These are phyloP conservation scores for Monilinia laxa DNA, from an alignment of 2,329 filamentous ascomycete genomes.

Conservation along the genomic window DNA sequence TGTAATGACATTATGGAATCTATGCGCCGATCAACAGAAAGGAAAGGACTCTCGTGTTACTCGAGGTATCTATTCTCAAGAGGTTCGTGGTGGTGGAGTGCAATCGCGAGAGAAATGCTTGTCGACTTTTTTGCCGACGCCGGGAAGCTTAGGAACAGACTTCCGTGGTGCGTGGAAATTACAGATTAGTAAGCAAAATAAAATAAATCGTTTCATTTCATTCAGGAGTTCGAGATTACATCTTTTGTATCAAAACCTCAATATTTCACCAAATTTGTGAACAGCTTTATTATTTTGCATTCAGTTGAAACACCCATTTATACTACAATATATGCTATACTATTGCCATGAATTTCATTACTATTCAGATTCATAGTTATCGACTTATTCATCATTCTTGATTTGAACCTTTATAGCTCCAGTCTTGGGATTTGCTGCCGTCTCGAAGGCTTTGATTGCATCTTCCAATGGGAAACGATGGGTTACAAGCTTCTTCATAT, in stretches of 20 bases:
- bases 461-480: slow-evolving; percentile 86
- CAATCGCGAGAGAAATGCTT: slow-evolving; percentile 29
- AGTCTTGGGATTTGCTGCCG: slow-evolving; percentile 81
- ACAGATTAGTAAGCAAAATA: slow-evolving; percentile 21
- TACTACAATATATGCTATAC: slow-evolving; percentile 24
- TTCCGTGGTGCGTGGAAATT: slow-evolving; percentile 18
- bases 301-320: background rate
- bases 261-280: background rate
- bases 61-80: slow-evolving; percentile 30
- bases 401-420: slow-evolving; percentile 99
- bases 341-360: slow-evolving; percentile 14
- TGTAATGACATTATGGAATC: slow-evolving; percentile 38
- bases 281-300: background rate
- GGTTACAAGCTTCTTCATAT: slow-evolving; percentile 79
- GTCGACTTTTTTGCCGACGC: slow-evolving; percentile 32
- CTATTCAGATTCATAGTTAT: slow-evolving; percentile 5
- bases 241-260: background rate
- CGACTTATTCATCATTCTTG: slow-evolving; percentile 54
- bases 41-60: slow-evolving; percentile 27
- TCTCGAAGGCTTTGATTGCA: slow-evolving; percentile 85
- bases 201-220: background rate
- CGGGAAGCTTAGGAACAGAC: slow-evolving; percentile 30
- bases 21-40: slow-evolving; percentile 29
- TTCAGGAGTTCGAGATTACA: background rate
- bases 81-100: slow-evolving; percentile 35